Evolutionary conservation across 2,329 filamentous ascomycete genomes (phyloP), one percentile per base, ranked within the genome.

Genomic region (Pleurostoma richardsiae): DNA sequence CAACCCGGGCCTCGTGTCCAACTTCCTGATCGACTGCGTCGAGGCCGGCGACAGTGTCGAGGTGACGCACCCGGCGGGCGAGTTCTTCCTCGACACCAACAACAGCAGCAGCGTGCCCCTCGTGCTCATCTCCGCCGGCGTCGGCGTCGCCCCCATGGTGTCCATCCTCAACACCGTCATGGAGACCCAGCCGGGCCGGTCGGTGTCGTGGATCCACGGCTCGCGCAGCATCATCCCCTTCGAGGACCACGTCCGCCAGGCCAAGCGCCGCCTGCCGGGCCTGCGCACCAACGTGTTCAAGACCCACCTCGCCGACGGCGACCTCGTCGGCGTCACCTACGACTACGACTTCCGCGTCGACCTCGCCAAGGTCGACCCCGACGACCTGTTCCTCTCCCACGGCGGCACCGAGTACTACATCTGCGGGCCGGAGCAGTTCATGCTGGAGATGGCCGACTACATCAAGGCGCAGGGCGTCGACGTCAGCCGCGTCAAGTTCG

Each of bases 1-100:
- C 26, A 73, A 81, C 55, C 77, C 81, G 0, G 85, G 86, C 29
- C 76, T 82, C 49, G 75, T 90, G 19, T 88, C 84, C 43, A 89
- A 88, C 59, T 68, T 85, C 39, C 70, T 90, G 33, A 81, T 90
- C 59, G 77, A 83, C 52, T 65, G 69, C 19, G 77, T 82, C 60
- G 66, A 74, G 2, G 74, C 77, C 39, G 86, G 86, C 39, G 83
- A 87, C 56, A 57, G 72, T 0, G 59, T 90, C 7, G 71, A 84
- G 52, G 67, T 90, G 8, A 83, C 83, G 3, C 84, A 88, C 58
- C 86, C 86, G 0, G 72, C 70, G 4, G 82, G 82, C 39, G 79
- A 83, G 56, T 82, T 84, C 63, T 79, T 68, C 61, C 68, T 83
- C 40, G 71, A 80, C 55, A 65, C 65, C 26, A 64, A 66, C 44